These are phyloP conservation scores for Ustilago tritici DNA, from an alignment of 1,284 basidiomycete genomes.

Conservation along the genomic window DNA sequence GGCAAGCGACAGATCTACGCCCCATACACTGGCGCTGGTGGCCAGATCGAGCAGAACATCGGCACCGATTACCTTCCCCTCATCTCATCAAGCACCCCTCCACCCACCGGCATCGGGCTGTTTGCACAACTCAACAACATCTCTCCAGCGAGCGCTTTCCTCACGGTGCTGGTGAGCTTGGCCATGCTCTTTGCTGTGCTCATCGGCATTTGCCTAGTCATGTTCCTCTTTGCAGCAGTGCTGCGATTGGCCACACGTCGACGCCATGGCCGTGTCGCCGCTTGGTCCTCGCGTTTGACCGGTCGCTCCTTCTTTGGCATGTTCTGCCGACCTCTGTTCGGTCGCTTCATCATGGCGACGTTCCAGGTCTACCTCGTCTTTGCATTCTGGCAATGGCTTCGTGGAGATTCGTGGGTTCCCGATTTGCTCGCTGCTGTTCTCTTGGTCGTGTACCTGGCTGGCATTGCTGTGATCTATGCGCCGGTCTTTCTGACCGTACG, in stretches of 20 bases:
- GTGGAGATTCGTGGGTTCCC: constrained; percentile 62
- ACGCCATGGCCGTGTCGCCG: constrained; percentile 23
- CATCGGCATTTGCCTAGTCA: constrained; percentile 33
- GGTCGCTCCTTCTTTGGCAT: constrained; percentile 37
- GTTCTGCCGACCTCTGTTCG: constrained; percentile 41
- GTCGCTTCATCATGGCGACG: constrained; percentile 38
- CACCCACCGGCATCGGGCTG: constrained; percentile 50
- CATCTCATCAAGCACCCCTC: constrained; percentile 40
- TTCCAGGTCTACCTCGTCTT: constrained; percentile 57
- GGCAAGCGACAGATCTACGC: constrained; percentile 61
- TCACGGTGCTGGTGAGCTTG: constrained; percentile 64
- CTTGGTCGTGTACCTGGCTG: constrained; percentile 43
- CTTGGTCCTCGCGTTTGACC: constrained; percentile 30
- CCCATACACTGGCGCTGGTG: constrained; percentile 64
- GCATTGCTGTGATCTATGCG: constrained; percentile 45
- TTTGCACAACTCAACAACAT: constrained; percentile 61
- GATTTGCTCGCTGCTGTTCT: constrained; percentile 60
- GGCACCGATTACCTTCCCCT: constrained; percentile 46
- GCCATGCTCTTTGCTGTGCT: constrained; percentile 58
- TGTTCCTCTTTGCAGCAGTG: constrained; percentile 43
- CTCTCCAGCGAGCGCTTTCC: constrained; percentile 61
- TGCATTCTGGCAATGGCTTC: constrained; percentile 65
- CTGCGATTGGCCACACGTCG: constrained; percentile 26
- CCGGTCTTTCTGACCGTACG: constrained; percentile 53
- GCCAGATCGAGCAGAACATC: constrained; percentile 43